Conservation (phyloP, 2,329 filamentous ascomycete genomes). For the Apiospora pterosperma region DNA sequence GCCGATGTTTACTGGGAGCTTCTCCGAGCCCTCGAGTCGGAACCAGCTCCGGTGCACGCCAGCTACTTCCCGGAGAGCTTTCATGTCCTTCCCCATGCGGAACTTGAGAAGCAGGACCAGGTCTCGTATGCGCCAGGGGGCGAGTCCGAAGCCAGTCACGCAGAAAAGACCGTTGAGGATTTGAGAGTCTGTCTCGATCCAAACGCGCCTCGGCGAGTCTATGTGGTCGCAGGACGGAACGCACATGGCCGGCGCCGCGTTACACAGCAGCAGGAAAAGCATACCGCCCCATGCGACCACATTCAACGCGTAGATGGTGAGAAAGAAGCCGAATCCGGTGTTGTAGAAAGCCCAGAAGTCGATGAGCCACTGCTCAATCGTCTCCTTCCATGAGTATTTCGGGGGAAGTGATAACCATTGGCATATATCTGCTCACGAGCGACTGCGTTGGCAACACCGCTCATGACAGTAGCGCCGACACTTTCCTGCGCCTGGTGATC, state of each 20-base stretch:
- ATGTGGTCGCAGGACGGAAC: conserved; percentile 65
- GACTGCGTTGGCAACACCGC: conserved; percentile 28
- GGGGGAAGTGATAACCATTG: conserved; percentile 68
- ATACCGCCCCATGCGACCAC: conserved; percentile 88
- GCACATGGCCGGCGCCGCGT: conserved; percentile 73
- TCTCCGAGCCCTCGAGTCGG: conserved; percentile 63
- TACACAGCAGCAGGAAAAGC: conserved; percentile 81
- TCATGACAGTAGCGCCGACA: conserved; percentile 17
- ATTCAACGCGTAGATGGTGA: conserved; percentile 77
- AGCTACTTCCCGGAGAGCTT: conserved; percentile 64
- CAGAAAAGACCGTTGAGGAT: conserved; percentile 83
- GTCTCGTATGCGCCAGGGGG: conserved; percentile 82
- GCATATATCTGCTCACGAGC: conserved; percentile 36
- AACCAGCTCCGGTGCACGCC: conserved; percentile 77
- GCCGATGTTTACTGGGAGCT: conserved; percentile 50
- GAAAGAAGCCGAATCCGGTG: conserved; percentile 72
- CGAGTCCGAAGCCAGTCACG: conserved; percentile 79
- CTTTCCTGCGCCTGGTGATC: conserved; percentile 17
- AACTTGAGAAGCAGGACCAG: conserved; percentile 69
- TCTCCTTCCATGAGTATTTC: conserved; percentile 56
- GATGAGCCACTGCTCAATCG: conserved; percentile 53
- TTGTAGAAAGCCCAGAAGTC: conserved; percentile 70
- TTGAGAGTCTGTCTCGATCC: conserved; percentile 84
- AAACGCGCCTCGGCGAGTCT: conserved; percentile 57
- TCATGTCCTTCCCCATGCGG: conserved; percentile 48